Evolutionary conservation across 148 eudicot species (phyloP).

Genomic region (Simmondsia chinensis): DNA sequence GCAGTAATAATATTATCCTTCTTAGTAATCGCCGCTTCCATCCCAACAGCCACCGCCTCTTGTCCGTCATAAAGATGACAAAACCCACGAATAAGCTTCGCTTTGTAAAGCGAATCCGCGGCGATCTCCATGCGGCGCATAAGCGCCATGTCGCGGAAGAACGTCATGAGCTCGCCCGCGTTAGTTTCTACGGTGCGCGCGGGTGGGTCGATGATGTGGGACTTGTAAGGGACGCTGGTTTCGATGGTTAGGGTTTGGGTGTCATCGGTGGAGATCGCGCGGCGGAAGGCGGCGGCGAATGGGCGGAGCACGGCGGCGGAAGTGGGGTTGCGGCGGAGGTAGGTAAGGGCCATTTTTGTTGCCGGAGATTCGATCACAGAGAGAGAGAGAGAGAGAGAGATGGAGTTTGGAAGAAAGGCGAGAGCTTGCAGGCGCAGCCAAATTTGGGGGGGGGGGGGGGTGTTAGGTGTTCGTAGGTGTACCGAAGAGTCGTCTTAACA

Average conservation of each 20-base stretch:
- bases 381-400: conserved; percentile 1
- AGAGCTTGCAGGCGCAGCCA: background rate
- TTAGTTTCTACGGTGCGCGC: conserved; percentile 51
- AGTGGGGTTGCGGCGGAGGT: conserved; percentile 14
- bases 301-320: conserved; percentile 1
- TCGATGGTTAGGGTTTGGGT: conserved; percentile 57
- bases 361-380: no score
- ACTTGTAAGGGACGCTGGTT: conserved; percentile 68
- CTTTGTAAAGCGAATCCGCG: conserved; percentile 85
- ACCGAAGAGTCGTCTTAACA: background rate
- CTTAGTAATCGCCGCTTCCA: conserved; percentile 84
- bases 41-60: conserved; percentile 84
- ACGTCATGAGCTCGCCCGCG: conserved; percentile 50
- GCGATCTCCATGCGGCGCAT: conserved; percentile 98
- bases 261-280: conserved; percentile 26
- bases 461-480: background rate
- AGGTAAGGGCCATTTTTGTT: no score
- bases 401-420: background rate
- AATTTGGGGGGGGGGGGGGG: conserved; percentile 2
- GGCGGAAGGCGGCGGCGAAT: conserved; percentile 19
- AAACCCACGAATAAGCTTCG: conserved; percentile 82
- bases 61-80: conserved; percentile 97
- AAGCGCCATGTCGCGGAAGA: conserved; percentile 60
- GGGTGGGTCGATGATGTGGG: conserved; percentile 74
- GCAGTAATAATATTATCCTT: conserved; percentile 73